These are phyloP conservation scores for Suillus subaureus DNA, from an alignment of 768 basidiomycete species.

Conservation along the genomic window DNA sequence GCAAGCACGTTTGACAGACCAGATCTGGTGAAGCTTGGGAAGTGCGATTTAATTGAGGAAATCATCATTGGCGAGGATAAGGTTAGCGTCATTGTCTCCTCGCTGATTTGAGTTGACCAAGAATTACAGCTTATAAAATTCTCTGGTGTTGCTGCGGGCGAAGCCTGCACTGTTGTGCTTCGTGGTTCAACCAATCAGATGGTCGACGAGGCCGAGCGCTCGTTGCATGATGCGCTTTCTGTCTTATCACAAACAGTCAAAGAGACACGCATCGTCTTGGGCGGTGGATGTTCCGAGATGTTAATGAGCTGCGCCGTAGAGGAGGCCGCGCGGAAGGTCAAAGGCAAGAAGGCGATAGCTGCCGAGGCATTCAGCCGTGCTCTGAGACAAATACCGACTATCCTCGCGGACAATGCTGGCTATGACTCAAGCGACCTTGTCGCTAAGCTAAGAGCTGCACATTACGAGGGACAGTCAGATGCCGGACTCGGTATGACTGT, in stretches of 20 bases:
- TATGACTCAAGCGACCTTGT: constrained; percentile 99
- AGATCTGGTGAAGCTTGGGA: constrained; percentile 88
- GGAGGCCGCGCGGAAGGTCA: constrained; percentile 78
- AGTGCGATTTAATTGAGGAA: constrained; percentile 95
- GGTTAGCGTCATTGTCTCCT: constrained; percentile 45
- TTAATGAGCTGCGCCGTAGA: constrained; percentile 95
- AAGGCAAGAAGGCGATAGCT: constrained; percentile 96
- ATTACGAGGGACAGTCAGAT: constrained; percentile 86
- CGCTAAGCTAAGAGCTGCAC: constrained; percentile 84
- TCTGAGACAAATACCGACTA: constrained; percentile 92
- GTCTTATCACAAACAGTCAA: constrained; percentile 97
- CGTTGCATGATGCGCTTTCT: constrained; percentile 95
- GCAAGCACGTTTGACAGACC: constrained; percentile 93
- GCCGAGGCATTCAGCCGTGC: constrained; percentile 90
- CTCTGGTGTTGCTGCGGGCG: constrained; percentile 96
- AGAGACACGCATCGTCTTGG: constrained; percentile 92
- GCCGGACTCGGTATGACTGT: constrained; percentile 78
- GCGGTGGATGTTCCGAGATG: constrained; percentile 99
- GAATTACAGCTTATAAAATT: constrained; percentile 89
- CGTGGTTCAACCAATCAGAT: constrained; percentile 98
- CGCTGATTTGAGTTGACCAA: constrained; percentile 7
- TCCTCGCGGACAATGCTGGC: constrained; percentile 96
- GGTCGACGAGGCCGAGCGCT: constrained; percentile 98
- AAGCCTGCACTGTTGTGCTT: constrained; percentile 98
- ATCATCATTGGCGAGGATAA: constrained; percentile 99